phyloP scores from a whole-genome alignment of 805 yeast genomes.

The Clavispora vitiphila region DNA sequence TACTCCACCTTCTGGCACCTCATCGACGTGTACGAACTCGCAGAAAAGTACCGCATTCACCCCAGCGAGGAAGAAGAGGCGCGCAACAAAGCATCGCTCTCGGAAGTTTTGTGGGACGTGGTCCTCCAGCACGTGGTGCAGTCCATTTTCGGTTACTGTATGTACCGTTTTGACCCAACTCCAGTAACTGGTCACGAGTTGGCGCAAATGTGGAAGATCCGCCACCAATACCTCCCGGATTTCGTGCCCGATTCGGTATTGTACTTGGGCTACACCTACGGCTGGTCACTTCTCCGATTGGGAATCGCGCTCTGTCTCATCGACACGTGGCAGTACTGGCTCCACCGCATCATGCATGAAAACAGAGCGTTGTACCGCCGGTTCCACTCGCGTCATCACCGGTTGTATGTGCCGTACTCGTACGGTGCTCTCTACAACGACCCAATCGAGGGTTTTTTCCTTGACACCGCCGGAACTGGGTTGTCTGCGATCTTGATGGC shows the following conservation, averaged over 20 bases:
- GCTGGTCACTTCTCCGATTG: slow-evolving; percentile 55
- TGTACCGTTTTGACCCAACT: slow-evolving; percentile 52
- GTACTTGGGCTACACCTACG: slow-evolving; percentile 55
- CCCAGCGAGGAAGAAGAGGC: slow-evolving; percentile 78
- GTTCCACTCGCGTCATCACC: slow-evolving; percentile 93
- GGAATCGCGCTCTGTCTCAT: slow-evolving; percentile 63
- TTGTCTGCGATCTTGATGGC: slow-evolving; percentile 60
- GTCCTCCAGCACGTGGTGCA: slow-evolving; percentile 81
- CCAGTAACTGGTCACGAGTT: slow-evolving; percentile 51
- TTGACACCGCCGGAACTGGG: slow-evolving; percentile 93
- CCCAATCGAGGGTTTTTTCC: slow-evolving; percentile 86
- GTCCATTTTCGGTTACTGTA: slow-evolving; percentile 57
- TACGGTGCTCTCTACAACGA: slow-evolving; percentile 94
- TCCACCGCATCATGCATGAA: slow-evolving; percentile 85
- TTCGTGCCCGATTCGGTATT: slow-evolving; percentile 46
- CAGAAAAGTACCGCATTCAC: slow-evolving; percentile 84
- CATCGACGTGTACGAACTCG: slow-evolving; percentile 67
- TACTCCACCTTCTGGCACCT: slow-evolving; percentile 69
- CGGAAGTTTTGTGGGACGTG: slow-evolving; percentile 77
- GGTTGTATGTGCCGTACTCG: slow-evolving; percentile 93
- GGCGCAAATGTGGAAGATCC: slow-evolving; percentile 42
- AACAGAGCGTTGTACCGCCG: slow-evolving; percentile 69
- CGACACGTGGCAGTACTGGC: slow-evolving; percentile 93
- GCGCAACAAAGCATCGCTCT: slow-evolving; percentile 68
- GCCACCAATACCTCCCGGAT: slow-evolving; percentile 33